Conservation (phyloP, 2,329 filamentous ascomycete genomes). For the Ascosphaera apis region DNA sequence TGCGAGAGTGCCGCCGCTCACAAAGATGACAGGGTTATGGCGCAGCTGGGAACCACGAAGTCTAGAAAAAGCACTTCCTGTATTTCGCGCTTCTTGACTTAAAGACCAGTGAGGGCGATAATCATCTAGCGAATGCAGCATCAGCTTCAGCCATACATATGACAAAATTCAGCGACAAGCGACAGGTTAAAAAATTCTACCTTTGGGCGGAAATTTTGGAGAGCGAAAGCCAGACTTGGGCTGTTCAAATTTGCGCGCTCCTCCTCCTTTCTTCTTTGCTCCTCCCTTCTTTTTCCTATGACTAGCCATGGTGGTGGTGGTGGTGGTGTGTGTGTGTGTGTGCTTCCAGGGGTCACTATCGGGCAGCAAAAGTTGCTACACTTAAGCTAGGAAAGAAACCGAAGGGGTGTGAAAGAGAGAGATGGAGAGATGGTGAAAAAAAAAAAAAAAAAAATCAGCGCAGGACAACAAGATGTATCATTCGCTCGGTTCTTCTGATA, state of each 20-base stretch:
- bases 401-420: too few species aligned
- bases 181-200: slow-evolving; percentile 3
- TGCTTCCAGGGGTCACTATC: too few species aligned
- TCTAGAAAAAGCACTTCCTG: slow-evolving; percentile 27
- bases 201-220: background rate
- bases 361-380: too few species aligned
- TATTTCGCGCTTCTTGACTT: slow-evolving; percentile 35
- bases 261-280: slow-evolving; percentile 3
- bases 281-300: slow-evolving; percentile 10
- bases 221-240: background rate
- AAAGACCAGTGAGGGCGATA: slow-evolving; percentile 17
- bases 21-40: slow-evolving; percentile 32
- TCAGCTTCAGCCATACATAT: background rate
- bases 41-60: slow-evolving; percentile 28
- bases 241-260: background rate
- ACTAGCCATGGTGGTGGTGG: slow-evolving; percentile 7
- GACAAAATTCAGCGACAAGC: background rate
- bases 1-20: slow-evolving; percentile 26
- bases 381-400: too few species aligned
- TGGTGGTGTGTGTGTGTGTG: too few species aligned
- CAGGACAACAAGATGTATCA: too few species aligned
- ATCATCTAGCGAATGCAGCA: slow-evolving; percentile 5
- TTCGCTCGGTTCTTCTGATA: too few species aligned
- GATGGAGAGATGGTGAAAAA: too few species aligned
- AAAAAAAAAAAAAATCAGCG: too few species aligned